phyloP scores from a whole-genome alignment of 345 rosid genomes.

The Clarkia xantiana region DNA sequence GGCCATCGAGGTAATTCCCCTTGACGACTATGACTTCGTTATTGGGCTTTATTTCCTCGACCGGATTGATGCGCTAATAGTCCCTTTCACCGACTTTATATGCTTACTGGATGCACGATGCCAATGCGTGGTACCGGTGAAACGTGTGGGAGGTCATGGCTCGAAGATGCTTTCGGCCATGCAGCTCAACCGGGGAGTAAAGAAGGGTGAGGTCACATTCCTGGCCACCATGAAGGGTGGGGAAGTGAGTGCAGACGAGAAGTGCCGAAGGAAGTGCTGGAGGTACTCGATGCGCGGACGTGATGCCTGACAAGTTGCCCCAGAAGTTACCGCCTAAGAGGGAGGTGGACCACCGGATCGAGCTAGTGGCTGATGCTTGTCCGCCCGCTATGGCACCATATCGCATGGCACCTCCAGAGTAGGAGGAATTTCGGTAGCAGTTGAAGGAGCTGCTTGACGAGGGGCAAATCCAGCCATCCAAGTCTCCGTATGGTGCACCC shows the following conservation, averaged over 20 bases:
- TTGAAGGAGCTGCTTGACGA: background rate
- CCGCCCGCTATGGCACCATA: background rate
- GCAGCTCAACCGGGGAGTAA: background rate
- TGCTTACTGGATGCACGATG: background rate
- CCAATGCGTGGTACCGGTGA: background rate
- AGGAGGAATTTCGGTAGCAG: background rate
- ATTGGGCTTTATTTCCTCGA: background rate
- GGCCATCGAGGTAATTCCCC: background rate
- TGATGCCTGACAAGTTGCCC: background rate
- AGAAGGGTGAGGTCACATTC: background rate
- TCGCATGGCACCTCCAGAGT: background rate
- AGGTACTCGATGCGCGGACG: background rate
- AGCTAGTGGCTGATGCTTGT: background rate
- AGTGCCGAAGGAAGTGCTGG: background rate
- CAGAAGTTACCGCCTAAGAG: background rate
- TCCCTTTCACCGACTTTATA: background rate
- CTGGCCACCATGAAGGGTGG: background rate
- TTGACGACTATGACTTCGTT: background rate
- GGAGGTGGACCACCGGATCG: background rate
- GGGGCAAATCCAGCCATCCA: background rate
- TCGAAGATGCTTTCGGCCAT: background rate
- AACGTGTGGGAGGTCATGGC: accelerated
- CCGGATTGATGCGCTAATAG: background rate
- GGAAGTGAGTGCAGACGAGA: background rate
- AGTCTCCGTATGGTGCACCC: background rate